phyloP scores from a whole-genome alignment of 2,329 filamentous ascomycete genomes.

The Epichloe bromicola region DNA sequence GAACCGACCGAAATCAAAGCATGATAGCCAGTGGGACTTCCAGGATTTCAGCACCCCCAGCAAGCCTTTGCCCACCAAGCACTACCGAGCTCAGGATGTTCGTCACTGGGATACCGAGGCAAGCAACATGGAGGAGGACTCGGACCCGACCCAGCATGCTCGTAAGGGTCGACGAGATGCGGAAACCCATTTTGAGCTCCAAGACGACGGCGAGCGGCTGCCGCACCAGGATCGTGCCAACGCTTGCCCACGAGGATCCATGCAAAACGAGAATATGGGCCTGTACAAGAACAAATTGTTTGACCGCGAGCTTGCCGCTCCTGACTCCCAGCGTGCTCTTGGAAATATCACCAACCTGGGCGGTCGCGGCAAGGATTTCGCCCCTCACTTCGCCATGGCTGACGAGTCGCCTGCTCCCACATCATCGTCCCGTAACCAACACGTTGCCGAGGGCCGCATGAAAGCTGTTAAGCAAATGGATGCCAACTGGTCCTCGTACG shows the following conservation, averaged over 20 bases:
- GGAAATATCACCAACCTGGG: conserved; percentile 60
- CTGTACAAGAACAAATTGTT: conserved; percentile 71
- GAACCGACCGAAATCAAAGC: conserved; percentile 42
- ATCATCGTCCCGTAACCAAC: conserved; percentile 25
- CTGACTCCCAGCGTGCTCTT: conserved; percentile 33
- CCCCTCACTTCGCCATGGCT: conserved; percentile 61
- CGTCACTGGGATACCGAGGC: conserved; percentile 66
- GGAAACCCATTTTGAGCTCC: conserved; percentile 71
- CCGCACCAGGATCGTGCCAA: conserved; percentile 32
- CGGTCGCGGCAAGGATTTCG: conserved; percentile 64
- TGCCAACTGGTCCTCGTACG: conserved; percentile 44
- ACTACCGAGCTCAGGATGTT: conserved; percentile 51
- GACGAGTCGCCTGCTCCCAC: conserved; percentile 47
- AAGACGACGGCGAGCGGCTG: conserved; percentile 55
- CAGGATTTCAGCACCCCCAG: conserved; percentile 75
- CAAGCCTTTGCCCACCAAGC: conserved; percentile 51
- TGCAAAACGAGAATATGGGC: conserved; percentile 50
- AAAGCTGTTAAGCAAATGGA: conserved; percentile 66
- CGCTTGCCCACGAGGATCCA: conserved; percentile 37
- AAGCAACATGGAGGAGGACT: conserved; percentile 32
- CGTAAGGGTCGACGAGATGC: conserved; percentile 65
- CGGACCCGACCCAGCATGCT: conserved; percentile 43
- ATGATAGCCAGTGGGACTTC: conserved; percentile 72
- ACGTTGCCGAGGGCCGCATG: conserved; percentile 43
- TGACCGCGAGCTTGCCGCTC: conserved; percentile 37